Evolutionary conservation across 768 basidiomycete genomes (phyloP), one percentile per base, ranked within the genome.

Genomic region (Termitomyces sp.): DNA sequence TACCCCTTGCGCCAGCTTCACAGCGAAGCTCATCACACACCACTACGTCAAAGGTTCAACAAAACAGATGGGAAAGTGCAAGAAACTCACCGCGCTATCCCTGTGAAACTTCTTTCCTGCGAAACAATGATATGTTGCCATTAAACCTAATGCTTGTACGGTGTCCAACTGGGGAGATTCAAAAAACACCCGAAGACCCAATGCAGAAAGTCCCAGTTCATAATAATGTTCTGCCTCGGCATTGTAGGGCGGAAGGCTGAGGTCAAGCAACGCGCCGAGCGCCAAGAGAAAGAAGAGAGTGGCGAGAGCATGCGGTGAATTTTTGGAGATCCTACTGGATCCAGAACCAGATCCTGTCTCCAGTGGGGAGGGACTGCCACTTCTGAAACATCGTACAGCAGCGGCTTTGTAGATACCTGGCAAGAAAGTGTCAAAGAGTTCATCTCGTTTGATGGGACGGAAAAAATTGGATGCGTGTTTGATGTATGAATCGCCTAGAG

Each of bases 181-280:
- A 50, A 80, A 83, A 5, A 84, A 75, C 0, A 78, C 70, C 9
- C 77, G 71, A 50, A 84, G 69, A 16, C 79, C 82, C 8, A 88
- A 69, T 0, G 84, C 77, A 1, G 82, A 80, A 14, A 82, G 77
- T 2, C 83, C 84, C 18, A 87, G 64, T 46, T 81, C 78, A 61
- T 87, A 83, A 63, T 79, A 87, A 57, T 77, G 76, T 65, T 87
- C 84, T 0, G 86, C 84, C 57, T 87, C 83, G 13, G 82, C 68
- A 28, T 79, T 83, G 59, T 82, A 87, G 0, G 84, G 77, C 3
- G 74, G 62, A 5, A 79, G 71, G 30, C 74, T 71, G 28, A 83
- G 68, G 61, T 87, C 85, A 43, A 87, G 71, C n/a, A 87, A 71
- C 7, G 82, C 82, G 1, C 86, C 86, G 10, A 87, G 76, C 1